Evolutionary conservation across 257 asterid species (phyloP).

Genomic region (Datura wrightii): DNA sequence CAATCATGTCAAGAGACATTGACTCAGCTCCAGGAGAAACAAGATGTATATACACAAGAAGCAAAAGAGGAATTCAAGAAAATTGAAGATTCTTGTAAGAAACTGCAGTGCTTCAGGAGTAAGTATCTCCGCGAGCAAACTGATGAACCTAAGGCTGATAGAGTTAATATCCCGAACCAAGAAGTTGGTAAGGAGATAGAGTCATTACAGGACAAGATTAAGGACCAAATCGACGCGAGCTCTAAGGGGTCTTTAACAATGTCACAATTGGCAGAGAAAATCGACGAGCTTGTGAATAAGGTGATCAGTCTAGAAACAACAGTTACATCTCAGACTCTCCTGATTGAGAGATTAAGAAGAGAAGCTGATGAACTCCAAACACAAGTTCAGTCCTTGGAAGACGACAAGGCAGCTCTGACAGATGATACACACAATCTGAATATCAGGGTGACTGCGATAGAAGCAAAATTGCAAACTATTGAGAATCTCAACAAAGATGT

Average conservation of each 20-base stretch:
- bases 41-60: constrained; percentile 52
- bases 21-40: constrained; percentile 64
- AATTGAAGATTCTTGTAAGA: constrained; percentile 60
- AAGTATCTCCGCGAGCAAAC: constrained; percentile 38
- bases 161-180: constrained; percentile 8
- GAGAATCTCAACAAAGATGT: constrained; percentile 63
- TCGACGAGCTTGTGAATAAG: constrained; percentile 57
- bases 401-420: constrained; percentile 51
- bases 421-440: constrained; percentile 51
- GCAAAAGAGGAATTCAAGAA: constrained; percentile 64
- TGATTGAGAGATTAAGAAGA: constrained; percentile 54
- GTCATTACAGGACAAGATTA: constrained; percentile 35
- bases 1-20: constrained; percentile 78
- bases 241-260: constrained; percentile 52
- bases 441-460: constrained; percentile 63
- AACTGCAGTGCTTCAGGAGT: constrained; percentile 46
- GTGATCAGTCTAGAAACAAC: constrained; percentile 63
- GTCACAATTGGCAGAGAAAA: constrained; percentile 57
- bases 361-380: constrained; percentile 57
- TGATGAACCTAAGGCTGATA: constrained; percentile 36
- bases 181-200: constrained; percentile 36
- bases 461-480: constrained; percentile 57
- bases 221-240: constrained; percentile 39
- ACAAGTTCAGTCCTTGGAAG: constrained; percentile 63
- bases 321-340: constrained; percentile 61